Evolutionary conservation across 75 land plant species (phyloP).

Genomic region (Cryptomeria japonica): DNA sequence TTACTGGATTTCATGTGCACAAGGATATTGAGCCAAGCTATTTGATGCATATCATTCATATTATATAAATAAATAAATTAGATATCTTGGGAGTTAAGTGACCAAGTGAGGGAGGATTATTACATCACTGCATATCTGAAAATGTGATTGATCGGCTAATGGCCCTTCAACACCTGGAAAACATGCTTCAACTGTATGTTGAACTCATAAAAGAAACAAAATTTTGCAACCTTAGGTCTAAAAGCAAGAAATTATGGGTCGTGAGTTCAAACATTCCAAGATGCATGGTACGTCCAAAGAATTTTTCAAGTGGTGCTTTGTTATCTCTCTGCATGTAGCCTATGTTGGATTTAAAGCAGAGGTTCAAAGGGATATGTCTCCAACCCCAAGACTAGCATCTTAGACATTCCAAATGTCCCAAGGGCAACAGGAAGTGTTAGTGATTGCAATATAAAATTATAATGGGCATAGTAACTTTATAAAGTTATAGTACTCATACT

Average conservation of each 20-base stretch:
- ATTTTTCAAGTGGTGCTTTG: not conserved
- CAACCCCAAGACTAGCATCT: too few relatives aligned
- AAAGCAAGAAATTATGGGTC: not conserved
- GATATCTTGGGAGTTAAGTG: not conserved
- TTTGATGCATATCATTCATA: not conserved
- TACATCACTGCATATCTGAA: not conserved
- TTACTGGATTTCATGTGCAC: not conserved
- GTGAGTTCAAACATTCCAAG: not conserved
- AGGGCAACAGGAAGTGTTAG: too few relatives aligned
- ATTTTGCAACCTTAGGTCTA: not conserved
- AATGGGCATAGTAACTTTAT: too few relatives aligned
- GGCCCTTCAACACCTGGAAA: not conserved
- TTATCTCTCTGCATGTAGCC: not conserved
- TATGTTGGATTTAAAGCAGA: not conserved
- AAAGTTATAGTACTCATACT: too few relatives aligned
- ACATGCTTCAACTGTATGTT: not conserved
- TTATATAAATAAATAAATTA: not conserved
- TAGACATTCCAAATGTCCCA: too few relatives aligned
- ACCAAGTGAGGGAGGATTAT: not conserved
- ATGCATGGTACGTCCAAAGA: not conserved
- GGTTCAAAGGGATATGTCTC: too few relatives aligned
- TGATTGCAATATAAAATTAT: too few relatives aligned
- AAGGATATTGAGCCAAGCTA: not conserved
- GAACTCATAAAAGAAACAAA: not conserved
- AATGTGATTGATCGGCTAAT: not conserved